phyloP scores from a whole-genome alignment of 805 yeast genomes.

The Phaffomyces antillensis region DNA sequence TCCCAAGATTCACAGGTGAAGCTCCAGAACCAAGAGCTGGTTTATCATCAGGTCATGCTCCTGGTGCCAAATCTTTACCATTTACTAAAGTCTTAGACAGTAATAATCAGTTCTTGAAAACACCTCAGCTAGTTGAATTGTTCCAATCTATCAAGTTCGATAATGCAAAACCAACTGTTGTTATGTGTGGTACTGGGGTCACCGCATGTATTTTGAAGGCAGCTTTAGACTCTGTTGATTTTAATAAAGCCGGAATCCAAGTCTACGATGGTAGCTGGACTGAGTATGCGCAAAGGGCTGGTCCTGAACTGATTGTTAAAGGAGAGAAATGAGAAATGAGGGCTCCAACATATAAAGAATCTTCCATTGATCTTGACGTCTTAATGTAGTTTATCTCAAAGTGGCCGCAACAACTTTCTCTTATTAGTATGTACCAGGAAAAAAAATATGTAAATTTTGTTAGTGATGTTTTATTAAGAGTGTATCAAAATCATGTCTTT shows the following conservation, averaged over 20 bases:
- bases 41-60: slow-evolving; percentile 82
- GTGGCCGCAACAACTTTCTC: background rate
- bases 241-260: slow-evolving; percentile 36
- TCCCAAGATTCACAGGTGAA: slow-evolving; percentile 66
- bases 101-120: slow-evolving; percentile 38
- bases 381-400: background rate
- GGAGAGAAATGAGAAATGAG: slow-evolving; percentile 11
- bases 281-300: slow-evolving; percentile 80
- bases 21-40: slow-evolving; percentile 90
- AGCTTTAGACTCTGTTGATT: slow-evolving; percentile 56
- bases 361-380: background rate
- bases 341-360: background rate
- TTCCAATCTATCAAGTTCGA: slow-evolving; percentile 34
- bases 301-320: slow-evolving; percentile 43
- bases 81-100: slow-evolving; percentile 53
- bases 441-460: background rate
- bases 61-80: slow-evolving; percentile 74
- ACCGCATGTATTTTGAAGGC: slow-evolving; percentile 83
- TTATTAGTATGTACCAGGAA: too few species aligned
- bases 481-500: slow-evolving; percentile 2
- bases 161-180: slow-evolving; percentile 58
- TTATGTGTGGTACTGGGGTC: slow-evolving; percentile 95
- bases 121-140: slow-evolving; percentile 37
- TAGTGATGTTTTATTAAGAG: background rate
- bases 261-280: slow-evolving; percentile 88